Percentiles rank a stretch among this genome's conserved stretches.
These are phyloP conservation scores for Citrus mangshanensis DNA, from an alignment of 345 rosid genomes.

Conservation along the genomic window DNA sequence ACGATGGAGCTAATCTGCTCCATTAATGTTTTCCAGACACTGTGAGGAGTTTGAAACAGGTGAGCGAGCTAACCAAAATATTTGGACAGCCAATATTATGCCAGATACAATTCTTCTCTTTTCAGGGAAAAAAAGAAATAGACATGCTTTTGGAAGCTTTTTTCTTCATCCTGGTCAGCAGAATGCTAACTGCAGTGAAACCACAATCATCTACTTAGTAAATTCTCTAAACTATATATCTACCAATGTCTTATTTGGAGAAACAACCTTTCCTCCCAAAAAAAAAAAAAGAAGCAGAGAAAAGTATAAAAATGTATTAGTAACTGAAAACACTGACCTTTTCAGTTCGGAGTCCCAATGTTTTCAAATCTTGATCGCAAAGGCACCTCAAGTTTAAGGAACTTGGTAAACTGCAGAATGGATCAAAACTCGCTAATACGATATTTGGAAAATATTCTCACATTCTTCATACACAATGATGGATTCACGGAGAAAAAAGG, in stretches of 20 bases:
- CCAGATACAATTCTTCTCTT: background rate
- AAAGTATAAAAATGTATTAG: background rate
- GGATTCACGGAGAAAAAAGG: background rate
- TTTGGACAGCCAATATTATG: background rate
- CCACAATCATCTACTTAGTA: constrained; percentile 2
- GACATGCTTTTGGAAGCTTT: background rate
- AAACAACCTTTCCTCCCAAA: background rate
- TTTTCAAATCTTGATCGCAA: constrained; percentile 33
- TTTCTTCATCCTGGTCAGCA: background rate
- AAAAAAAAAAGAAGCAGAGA: background rate
- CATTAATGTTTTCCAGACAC: background rate
- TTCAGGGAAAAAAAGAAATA: background rate
- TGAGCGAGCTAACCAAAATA: background rate
- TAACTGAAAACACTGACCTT: constrained; percentile 23
- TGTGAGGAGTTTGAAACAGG: background rate
- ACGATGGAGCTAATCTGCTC: background rate
- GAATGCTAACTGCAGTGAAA: background rate
- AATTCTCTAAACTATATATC: background rate
- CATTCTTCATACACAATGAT: background rate
- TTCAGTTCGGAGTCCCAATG: constrained; percentile 26
- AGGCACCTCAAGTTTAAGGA: constrained; percentile 68
- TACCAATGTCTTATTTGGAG: background rate
- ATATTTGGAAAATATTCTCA: background rate
- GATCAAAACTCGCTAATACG: background rate
- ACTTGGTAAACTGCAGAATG: constrained; percentile 62